Conservation (phyloP, 2,329 filamentous ascomycete genomes). For the Rachicladosporium sp. region DNA sequence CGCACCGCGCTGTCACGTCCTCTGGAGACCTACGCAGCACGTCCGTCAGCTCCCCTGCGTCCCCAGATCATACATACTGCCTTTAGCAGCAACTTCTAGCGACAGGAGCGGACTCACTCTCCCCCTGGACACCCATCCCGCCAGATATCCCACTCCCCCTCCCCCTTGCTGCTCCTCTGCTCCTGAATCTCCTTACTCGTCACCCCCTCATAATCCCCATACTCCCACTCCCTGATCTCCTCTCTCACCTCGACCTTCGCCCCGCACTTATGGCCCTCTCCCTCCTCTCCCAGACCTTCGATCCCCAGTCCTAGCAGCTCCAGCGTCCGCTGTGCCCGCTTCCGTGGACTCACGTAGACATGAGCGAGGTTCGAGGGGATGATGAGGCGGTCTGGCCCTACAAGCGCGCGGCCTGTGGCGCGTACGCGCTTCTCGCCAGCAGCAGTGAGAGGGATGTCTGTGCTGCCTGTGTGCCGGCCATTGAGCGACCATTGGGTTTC, state of each 20-base stretch:
- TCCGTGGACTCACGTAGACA: slow-evolving; percentile 84
- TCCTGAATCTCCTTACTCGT: slow-evolving; percentile 38
- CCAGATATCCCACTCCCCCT: slow-evolving; percentile 74
- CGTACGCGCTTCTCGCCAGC: slow-evolving; percentile 51
- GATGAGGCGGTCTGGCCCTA: slow-evolving; percentile 74
- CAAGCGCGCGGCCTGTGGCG: slow-evolving; percentile 65
- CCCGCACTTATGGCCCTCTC: slow-evolving; percentile 17
- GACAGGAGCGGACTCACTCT: slow-evolving; percentile 26
- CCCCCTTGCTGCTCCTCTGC: slow-evolving; percentile 32
- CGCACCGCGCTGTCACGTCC: slow-evolving; percentile 60
- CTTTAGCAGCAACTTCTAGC: no score
- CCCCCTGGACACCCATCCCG: slow-evolving; percentile 73
- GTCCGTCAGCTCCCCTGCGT: no score
- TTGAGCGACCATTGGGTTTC: slow-evolving; percentile 95
- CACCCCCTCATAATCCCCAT: slow-evolving; percentile 51
- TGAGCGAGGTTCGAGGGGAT: slow-evolving; percentile 70
- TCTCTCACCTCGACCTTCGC: slow-evolving; percentile 39
- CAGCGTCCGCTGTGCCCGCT: slow-evolving; percentile 73
- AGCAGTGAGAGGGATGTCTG: slow-evolving; percentile 72
- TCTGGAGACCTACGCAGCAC: slow-evolving; percentile 45
- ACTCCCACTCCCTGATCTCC: slow-evolving; percentile 48
- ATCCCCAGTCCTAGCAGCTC: slow-evolving; percentile 66
- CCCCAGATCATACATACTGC: no score
- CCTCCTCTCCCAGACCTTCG: slow-evolving; percentile 13
- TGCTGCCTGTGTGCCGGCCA: slow-evolving; percentile 64